A percentile compares a stretch with the other conserved stretches of the same genome.
These are phyloP conservation scores for Metarhizium rileyi DNA, from an alignment of 2,329 filamentous ascomycete genomes.

Conservation along the genomic window DNA sequence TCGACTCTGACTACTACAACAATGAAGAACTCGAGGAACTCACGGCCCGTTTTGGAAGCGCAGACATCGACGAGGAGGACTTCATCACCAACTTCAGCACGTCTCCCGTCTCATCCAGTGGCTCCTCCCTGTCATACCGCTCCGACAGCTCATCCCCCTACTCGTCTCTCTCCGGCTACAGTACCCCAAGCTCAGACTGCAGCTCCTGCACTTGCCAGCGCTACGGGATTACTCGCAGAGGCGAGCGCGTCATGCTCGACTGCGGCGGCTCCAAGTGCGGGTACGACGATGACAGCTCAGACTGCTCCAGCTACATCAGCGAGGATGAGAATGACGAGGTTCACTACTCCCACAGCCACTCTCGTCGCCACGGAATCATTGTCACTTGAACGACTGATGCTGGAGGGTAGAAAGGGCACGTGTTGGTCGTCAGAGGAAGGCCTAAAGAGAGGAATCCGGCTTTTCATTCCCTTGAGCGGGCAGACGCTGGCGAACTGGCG, in stretches of 20 bases:
- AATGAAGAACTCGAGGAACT: conserved; percentile 70
- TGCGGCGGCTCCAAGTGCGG: conserved; percentile 85
- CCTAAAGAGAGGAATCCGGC: conserved; percentile 21
- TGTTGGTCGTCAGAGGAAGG: conserved; percentile 6
- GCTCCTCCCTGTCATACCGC: conserved; percentile 61
- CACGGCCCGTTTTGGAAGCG: conserved; percentile 59
- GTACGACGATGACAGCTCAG: conserved; percentile 60
- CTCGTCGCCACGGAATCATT: conserved; percentile 56
- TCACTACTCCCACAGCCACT: conserved; percentile 34
- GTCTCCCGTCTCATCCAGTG: conserved; percentile 55
- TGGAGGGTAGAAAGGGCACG: not conserved
- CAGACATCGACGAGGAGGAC: conserved; percentile 49
- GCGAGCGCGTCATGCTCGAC: conserved; percentile 91
- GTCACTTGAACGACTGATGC: conserved; percentile 30
- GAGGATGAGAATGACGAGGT: conserved; percentile 47
- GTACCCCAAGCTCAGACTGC: conserved; percentile 67
- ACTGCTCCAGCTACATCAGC: conserved; percentile 57
- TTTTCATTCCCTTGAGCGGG: conserved; percentile 25
- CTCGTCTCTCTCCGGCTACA: conserved; percentile 68
- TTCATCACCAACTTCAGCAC: conserved; percentile 43
- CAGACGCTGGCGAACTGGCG: conserved; percentile 16
- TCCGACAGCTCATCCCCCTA: conserved; percentile 66
- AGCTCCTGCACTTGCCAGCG: conserved; percentile 86
- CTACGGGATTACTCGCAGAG: conserved; percentile 90
- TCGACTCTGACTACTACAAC: conserved; percentile 68